A percentile compares a stretch with the other conserved stretches of the same genome.
These are phyloP conservation scores for Boletellus emodensis DNA, from an alignment of 768 basidiomycete genomes.

Conservation along the genomic window DNA sequence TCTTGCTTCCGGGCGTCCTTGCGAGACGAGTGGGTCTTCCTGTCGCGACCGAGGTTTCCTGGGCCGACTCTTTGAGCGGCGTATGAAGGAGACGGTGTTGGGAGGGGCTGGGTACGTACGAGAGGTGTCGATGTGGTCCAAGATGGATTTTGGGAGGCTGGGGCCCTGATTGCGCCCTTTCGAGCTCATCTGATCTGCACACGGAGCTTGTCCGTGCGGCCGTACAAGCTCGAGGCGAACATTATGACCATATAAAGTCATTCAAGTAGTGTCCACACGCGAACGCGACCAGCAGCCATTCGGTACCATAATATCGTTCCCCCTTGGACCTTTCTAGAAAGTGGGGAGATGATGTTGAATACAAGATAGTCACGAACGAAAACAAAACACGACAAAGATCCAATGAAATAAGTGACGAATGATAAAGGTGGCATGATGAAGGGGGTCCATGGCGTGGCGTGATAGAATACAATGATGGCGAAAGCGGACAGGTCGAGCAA, in stretches of 20 bases:
- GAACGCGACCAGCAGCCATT: no score
- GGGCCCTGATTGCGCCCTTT: constrained; percentile 17
- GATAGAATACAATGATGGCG: constrained; percentile 15
- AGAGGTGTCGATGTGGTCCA: constrained; percentile 19
- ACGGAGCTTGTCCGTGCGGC: no score
- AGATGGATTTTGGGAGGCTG: constrained; percentile 25
- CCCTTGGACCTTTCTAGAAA: no score
- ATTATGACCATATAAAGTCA: no score
- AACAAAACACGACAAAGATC: constrained; percentile 3
- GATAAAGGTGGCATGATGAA: constrained; percentile 10
- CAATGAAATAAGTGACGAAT: constrained; percentile 5
- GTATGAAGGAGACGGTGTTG: no score
- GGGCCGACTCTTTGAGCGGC: constrained; percentile 1
- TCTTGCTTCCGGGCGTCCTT: constrained; percentile 65
- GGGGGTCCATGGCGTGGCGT: constrained; percentile 8
- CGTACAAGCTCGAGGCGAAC: no score
- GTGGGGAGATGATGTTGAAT: background rate
- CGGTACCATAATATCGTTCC: no score
- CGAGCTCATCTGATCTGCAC: constrained; percentile 11
- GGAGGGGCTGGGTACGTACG: constrained; percentile 8
- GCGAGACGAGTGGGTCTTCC: constrained; percentile 34
- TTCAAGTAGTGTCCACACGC: no score
- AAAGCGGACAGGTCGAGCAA: background rate
- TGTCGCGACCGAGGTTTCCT: constrained; percentile 6
- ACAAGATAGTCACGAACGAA: background rate